Conservation (phyloP, 2,329 filamentous ascomycete species). For the Fusarium mangiferae region DNA sequence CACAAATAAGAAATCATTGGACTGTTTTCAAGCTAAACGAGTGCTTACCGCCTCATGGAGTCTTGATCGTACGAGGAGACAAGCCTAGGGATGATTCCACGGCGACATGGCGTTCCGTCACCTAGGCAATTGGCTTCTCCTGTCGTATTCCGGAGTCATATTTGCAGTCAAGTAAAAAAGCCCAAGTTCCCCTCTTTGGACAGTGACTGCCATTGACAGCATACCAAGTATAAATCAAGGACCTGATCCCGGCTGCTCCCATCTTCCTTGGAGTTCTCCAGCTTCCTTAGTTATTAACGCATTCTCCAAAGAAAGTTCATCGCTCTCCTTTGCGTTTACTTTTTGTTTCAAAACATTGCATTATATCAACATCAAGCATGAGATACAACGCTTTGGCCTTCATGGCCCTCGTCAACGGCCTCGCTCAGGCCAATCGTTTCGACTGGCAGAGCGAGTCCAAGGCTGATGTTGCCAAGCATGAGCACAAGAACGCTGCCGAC, state of each 20-base stretch:
- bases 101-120: slow-evolving; percentile 1
- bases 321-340: slow-evolving; percentile 9
- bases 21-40: slow-evolving; percentile 12
- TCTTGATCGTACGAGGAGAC: neutral
- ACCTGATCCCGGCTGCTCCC: neutral
- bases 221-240: slow-evolving; percentile 29
- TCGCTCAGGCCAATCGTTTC: slow-evolving; percentile 34
- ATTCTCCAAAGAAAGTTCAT: slow-evolving; percentile 10
- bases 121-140: slow-evolving; percentile 8
- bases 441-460: slow-evolving; percentile 6
- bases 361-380: slow-evolving; percentile 28
- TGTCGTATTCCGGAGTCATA: neutral
- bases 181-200: neutral
- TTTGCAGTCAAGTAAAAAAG: slow-evolving; percentile 11
- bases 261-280: slow-evolving; percentile 1
- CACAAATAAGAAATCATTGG: neutral
- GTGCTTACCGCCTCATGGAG: neutral
- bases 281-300: slow-evolving; percentile 8
- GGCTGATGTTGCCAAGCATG: slow-evolving; percentile 4
- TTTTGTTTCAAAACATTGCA: slow-evolving; percentile 4
- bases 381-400: slow-evolving; percentile 38
- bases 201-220: neutral
- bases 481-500: neutral
- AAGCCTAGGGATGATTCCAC: neutral
- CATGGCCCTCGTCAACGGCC: slow-evolving; percentile 37